Base-by-base conservation (phyloP, 192 early-diverging fungal species). In the Physocladia obscura region DNA sequence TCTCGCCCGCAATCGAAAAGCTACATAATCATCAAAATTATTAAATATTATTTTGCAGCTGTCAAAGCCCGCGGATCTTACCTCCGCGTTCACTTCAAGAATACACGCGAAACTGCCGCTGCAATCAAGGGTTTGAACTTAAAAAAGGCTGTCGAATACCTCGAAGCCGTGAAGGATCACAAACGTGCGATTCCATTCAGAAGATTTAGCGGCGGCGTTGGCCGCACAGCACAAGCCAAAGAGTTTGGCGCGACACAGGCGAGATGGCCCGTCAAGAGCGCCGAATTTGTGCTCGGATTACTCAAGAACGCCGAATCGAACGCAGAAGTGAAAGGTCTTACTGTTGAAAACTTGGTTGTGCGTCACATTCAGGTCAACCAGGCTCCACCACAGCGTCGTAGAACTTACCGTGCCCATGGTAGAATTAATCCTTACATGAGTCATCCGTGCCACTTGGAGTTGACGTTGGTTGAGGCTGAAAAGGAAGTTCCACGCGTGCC, bases 391-490 rank as follows among this genome's bases (percentile, higher is more conserved):
- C 92, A 94, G 81, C 93, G 96, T 73, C 91, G 96, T 76, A 84
- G 96, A 77, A 97, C 93, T 37, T 97, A 91, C 92, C 93, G 96
- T 88, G 96, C 95, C 74, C 96, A 98, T 88, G 96, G 96, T 89
- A 90, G 94, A 77, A 94, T 94, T 79, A 91, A 91, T 86, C 79
- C 93, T 68, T 98, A 94, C 92, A 91, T 93, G 93, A 86, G 83
- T 81, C 88, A 88, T 84, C 96, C 94, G 49, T 95, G 92, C 82
- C 94, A 98, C 88, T 90, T 96, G 74, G 96, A 98, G 89, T 82
- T 98, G 62, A 93, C 93, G 74, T 86, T 94, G 76, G 85, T 89
- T 68, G 94, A 98, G 87, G 89, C 91, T 82, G 87, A 87, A 71
- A 88, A 91, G 84, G 84, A 82, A 72, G 92, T 96, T 70, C 90